These are phyloP conservation scores for Candida vartiovaarae DNA, from an alignment of 805 yeast genomes.

Conservation along the genomic window DNA sequence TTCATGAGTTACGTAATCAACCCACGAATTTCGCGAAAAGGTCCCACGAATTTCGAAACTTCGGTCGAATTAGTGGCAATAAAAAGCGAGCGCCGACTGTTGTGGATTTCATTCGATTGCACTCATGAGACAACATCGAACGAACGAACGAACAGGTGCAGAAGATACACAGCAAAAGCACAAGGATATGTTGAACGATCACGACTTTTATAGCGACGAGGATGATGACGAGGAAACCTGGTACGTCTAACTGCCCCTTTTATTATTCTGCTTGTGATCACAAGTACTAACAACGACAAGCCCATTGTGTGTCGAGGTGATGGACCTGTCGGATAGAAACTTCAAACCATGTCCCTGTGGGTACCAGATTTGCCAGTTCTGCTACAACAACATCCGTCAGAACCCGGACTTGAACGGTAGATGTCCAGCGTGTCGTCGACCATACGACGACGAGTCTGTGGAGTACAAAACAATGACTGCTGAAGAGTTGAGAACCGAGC, in stretches of 20 bases:
- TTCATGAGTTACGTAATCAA: too few species aligned
- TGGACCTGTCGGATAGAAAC: conserved; percentile 93
- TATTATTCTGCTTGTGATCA: background rate
- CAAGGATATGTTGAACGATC: conserved; percentile 25
- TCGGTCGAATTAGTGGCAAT: too few species aligned
- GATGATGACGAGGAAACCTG: conserved; percentile 60
- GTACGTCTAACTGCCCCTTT: conserved; percentile 28
- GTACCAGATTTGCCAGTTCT: conserved; percentile 95
- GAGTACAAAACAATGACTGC: conserved; percentile 78
- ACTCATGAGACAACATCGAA: too few species aligned
- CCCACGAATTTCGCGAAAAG: too few species aligned
- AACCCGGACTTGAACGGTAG: conserved; percentile 93
- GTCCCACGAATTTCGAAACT: too few species aligned
- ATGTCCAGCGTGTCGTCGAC: conserved; percentile 96
- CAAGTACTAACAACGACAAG: conserved; percentile 29
- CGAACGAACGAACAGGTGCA: too few species aligned
- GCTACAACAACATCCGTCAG: conserved; percentile 92
- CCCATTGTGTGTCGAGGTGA: conserved; percentile 95
- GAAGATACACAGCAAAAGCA: too few species aligned
- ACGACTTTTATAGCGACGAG: conserved; percentile 65
- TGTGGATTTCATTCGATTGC: too few species aligned
- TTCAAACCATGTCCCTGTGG: conserved; percentile 99
- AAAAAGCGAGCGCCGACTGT: too few species aligned
- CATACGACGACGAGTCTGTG: conserved; percentile 88
- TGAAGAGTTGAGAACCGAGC: conserved; percentile 80